phyloP scores from a whole-genome alignment of 2,329 filamentous ascomycete genomes.

The Aspergillus sp. region DNA sequence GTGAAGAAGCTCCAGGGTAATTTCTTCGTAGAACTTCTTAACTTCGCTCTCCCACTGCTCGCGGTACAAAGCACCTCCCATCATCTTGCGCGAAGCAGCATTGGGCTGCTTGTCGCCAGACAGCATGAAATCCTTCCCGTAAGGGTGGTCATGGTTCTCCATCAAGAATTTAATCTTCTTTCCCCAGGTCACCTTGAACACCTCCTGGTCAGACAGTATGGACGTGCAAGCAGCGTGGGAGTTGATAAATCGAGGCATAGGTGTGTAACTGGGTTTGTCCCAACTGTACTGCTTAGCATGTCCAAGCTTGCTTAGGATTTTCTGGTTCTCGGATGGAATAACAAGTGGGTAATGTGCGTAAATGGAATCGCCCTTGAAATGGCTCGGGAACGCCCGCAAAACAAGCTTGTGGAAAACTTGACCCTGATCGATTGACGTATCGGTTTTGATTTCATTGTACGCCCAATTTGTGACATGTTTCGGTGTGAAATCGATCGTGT shows the following conservation, averaged over 20 bases:
- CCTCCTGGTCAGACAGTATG: slow-evolving; percentile 37
- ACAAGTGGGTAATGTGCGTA: slow-evolving; percentile 47
- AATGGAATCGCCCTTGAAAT: slow-evolving; percentile 42
- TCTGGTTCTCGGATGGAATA: slow-evolving; percentile 41
- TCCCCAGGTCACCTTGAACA: slow-evolving; percentile 44
- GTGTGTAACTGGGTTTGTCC: slow-evolving; percentile 22
- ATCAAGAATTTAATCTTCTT: slow-evolving; percentile 41
- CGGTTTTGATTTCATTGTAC: slow-evolving; percentile 37
- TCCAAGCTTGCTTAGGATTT: slow-evolving; percentile 36
- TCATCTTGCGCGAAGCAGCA: slow-evolving; percentile 36
- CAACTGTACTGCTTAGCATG: slow-evolving; percentile 39
- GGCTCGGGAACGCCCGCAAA: slow-evolving; percentile 45
- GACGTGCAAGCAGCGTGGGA: slow-evolving; percentile 40
- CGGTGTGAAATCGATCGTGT: slow-evolving; percentile 40
- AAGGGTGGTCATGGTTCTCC: slow-evolving; percentile 29
- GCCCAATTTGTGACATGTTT: slow-evolving; percentile 43
- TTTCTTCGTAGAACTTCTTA: slow-evolving; percentile 43
- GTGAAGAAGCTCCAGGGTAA: slow-evolving; percentile 40
- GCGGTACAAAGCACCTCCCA: slow-evolving; percentile 38
- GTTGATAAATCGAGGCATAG: slow-evolving; percentile 36
- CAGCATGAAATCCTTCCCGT: slow-evolving; percentile 43
- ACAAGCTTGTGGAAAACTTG: slow-evolving; percentile 49
- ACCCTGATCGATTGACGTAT: slow-evolving; percentile 41
- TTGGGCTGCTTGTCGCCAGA: slow-evolving; percentile 40
- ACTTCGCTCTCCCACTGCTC: slow-evolving; percentile 43